Conservation (phyloP, 148 eudicot genomes). For the Rhododendron williamsianum region DNA sequence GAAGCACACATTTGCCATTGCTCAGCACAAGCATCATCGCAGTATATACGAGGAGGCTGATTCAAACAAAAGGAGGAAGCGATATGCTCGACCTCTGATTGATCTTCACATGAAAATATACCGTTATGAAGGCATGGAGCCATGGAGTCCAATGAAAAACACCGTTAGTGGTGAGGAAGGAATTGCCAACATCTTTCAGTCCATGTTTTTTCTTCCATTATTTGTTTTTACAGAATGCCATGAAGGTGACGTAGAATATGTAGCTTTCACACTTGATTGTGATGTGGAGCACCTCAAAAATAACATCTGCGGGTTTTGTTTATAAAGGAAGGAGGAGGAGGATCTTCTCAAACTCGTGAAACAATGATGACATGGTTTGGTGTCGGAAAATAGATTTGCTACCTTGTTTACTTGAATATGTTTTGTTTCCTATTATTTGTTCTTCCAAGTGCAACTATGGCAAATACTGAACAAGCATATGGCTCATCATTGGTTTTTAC, state of each 20-base stretch:
- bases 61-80: constrained; percentile 93
- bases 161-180: constrained; percentile 66
- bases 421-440: not conserved
- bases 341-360: not conserved
- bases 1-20: constrained; percentile 88
- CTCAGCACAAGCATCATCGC: constrained; percentile 94
- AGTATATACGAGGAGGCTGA: constrained; percentile 94
- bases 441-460: not conserved
- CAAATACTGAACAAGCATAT: not conserved
- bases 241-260: not conserved
- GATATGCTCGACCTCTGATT: constrained; percentile 93
- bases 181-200: not conserved
- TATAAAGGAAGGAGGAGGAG: not conserved
- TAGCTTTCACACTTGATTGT: not conserved
- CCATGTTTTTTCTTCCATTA: not conserved
- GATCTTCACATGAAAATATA: constrained; percentile 95
- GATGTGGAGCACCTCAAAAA: not conserved
- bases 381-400: not conserved
- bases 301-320: not conserved
- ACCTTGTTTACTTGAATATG: not conserved
- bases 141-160: constrained; percentile 69
- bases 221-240: not conserved
- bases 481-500: not conserved
- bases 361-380: not conserved
- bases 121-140: constrained; percentile 80